Base-by-base conservation (phyloP, 225 moss, liverwort and hornwort species). In the Anthoceros angustus region DNA sequence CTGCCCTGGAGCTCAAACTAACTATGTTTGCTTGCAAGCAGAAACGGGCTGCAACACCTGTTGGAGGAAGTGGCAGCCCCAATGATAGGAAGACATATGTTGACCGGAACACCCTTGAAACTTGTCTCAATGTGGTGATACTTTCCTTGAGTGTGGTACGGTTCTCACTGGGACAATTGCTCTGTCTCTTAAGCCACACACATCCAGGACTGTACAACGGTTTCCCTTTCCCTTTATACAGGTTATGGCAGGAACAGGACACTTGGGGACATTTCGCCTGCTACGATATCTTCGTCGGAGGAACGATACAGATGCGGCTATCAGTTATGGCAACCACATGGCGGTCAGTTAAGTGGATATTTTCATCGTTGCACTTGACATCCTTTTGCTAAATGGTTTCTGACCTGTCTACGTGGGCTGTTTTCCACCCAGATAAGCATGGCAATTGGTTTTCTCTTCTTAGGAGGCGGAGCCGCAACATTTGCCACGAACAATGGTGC, bases 161-260 rank as follows among this genome's bases (percentile, higher is more conserved):
- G 55, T 55, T 73, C 23, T 10, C 26, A 62, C 25, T 41, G 23
- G 18, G 11, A 5, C 10, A 15, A 6, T 4, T 4, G 7, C 25
- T 16, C 15, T 64, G 23, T 15, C 60, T 41, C 21, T 10, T 18
- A 42, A 39, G 40, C 42, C 32, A 14, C 63, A 64, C 15, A 26
- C 6, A n/a, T 20, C 4, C 4, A 20, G 6, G 20, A 4, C 9
- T 11, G 3, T n/a, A 7, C 14, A 9, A 38, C 43, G 23, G 42
- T 70, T n/a, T 24, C n/a, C 12, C 11, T 45, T 40, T 64, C 43
- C 42, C 10, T 38, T 40, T 62, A 49, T 42, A 25, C 72, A 77
- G 77, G 77, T 84, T 65, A 98, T 98, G 98, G 98, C 92, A 62
- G 98, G 98, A 42, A 98, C 92, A 21, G 98, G 98, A 39, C 87